Evolutionary conservation across 2,329 filamentous ascomycete species (phyloP).

Genomic region (Epichloe coenophiala): DNA sequence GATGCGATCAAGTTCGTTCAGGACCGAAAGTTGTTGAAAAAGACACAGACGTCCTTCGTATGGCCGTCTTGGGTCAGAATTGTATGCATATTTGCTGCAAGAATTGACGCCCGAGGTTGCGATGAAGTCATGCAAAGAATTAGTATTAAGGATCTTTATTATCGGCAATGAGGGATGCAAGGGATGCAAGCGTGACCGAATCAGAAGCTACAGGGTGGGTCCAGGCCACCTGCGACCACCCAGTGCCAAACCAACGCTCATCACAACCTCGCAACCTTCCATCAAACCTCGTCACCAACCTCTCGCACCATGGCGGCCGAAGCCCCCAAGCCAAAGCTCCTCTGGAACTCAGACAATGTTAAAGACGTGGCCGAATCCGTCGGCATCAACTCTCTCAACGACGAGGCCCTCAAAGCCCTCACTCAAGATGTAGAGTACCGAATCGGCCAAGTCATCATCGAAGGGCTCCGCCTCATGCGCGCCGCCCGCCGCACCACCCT

Average conservation of each 20-base stretch:
- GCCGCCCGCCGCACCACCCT: constrained; percentile 75
- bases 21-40: constrained; percentile 44
- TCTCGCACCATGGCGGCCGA: constrained; percentile 22
- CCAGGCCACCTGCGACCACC: too few relatives aligned
- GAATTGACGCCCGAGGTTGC: constrained; percentile 42
- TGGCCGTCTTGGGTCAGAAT: constrained; percentile 57
- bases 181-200: too few relatives aligned
- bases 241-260: not conserved
- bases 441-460: constrained; percentile 82
- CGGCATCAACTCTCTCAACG: constrained; percentile 66
- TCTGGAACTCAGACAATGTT: constrained; percentile 96
- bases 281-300: not conserved
- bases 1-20: constrained; percentile 47
- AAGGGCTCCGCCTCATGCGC: constrained; percentile 93
- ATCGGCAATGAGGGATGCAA: constrained; percentile 14
- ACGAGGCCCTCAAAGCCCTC: constrained; percentile 77
- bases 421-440: constrained; percentile 93
- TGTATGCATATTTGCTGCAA: constrained; percentile 55
- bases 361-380: constrained; percentile 93
- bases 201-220: too few relatives aligned
- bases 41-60: constrained; percentile 54
- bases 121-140: constrained; percentile 18
- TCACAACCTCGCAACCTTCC: not conserved
- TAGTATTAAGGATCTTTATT: constrained; percentile 10
- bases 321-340: constrained; percentile 38